These are phyloP conservation scores for Anaeromyces robustus DNA, from an alignment of 192 early-diverging fungal species.

Conservation along the genomic window DNA sequence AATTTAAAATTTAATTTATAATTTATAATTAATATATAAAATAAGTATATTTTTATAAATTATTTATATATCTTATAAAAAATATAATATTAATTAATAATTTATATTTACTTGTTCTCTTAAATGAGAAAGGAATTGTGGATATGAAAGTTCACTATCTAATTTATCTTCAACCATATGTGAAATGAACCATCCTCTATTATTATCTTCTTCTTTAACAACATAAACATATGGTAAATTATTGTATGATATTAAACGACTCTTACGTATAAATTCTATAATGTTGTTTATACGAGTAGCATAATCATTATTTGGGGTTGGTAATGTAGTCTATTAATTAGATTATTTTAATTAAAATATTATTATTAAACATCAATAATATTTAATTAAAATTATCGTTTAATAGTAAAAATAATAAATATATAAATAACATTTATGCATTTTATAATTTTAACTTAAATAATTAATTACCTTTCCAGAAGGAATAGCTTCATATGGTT, in stretches of 20 bases:
- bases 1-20: too few relatives aligned
- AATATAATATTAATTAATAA: too few relatives aligned
- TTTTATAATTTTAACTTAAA: conserved; percentile 1
- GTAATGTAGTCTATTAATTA: conserved; percentile 46
- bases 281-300: conserved; percentile 59
- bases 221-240: conserved; percentile 61
- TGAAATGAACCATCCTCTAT: conserved; percentile 67
- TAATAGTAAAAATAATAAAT: too few relatives aligned
- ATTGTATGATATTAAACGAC: conserved; percentile 41
- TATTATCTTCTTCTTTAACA: conserved; percentile 85
- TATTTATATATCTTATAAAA: too few relatives aligned
- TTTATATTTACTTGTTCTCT: conserved; percentile 43
- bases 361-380: too few relatives aligned
- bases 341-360: too few relatives aligned
- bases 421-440: too few relatives aligned
- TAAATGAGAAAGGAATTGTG: conserved; percentile 55
- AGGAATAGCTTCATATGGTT: conserved; percentile 58
- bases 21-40: conserved; percentile 6
- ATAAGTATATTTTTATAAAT: too few relatives aligned
- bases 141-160: conserved; percentile 34
- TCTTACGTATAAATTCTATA: conserved; percentile 51
- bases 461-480: conserved; percentile 48
- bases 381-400: too few relatives aligned
- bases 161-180: conserved; percentile 87
- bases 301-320: conserved; percentile 48